A percentile compares a stretch with the other conserved stretches of the same genome.
These are phyloP conservation scores for Eleusine coracana DNA, from an alignment of 176 grass and related monocot species.

Conservation along the genomic window DNA sequence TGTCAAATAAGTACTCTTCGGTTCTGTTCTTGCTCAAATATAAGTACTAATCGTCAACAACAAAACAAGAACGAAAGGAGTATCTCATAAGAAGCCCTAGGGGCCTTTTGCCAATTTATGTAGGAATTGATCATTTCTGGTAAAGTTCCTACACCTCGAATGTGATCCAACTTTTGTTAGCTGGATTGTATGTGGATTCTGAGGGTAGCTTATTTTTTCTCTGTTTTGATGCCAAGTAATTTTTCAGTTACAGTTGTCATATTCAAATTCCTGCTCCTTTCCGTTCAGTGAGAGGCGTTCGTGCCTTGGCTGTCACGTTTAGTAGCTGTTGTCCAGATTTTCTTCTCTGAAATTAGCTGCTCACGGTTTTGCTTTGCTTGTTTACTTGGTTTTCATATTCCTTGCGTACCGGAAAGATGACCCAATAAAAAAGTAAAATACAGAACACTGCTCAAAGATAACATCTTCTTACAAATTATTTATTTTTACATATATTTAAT, in stretches of 20 bases:
- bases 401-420: slow-evolving; percentile 36
- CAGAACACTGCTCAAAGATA: background rate
- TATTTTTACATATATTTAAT: background rate
- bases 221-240: background rate
- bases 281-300: background rate
- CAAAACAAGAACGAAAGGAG: too few relatives aligned
- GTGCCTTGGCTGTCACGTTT: slow-evolving; percentile 37
- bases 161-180: too few relatives aligned
- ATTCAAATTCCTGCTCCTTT: background rate
- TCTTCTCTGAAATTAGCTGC: background rate
- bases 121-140: background rate
- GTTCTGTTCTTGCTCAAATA: too few relatives aligned
- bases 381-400: slow-evolving; percentile 25
- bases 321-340: background rate
- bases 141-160: background rate
- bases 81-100: too few relatives aligned
- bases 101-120: too few relatives aligned
- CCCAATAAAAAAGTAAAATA: background rate
- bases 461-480: background rate
- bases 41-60: too few relatives aligned
- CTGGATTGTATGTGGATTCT: background rate
- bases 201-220: background rate
- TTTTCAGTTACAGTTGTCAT: background rate
- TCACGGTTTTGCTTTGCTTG: slow-evolving; percentile 35
- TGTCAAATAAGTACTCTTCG: too few relatives aligned